Percentiles rank a stretch among this genome's conserved stretches.
phyloP scores from a whole-genome alignment of 2,329 filamentous ascomycete species.

The Samsoniella hepiali region DNA sequence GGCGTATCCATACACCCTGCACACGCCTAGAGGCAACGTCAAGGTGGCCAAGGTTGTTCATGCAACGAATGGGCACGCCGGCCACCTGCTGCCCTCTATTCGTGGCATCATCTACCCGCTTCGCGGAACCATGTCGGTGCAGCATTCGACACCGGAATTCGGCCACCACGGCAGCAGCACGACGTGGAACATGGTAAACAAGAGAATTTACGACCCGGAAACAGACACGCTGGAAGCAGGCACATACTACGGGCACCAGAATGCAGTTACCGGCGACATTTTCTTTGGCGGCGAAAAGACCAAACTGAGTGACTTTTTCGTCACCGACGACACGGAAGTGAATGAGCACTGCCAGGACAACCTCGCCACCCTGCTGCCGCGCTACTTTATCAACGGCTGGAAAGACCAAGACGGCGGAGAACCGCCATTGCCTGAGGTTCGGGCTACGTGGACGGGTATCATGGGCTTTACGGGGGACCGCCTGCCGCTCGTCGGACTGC shows the following conservation, averaged over 20 bases:
- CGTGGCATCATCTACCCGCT: conserved; percentile 36
- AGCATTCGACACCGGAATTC: conserved; percentile 27
- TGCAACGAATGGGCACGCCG: conserved; percentile 41
- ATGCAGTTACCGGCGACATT: conserved; percentile 34
- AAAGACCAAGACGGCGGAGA: conserved; percentile 8
- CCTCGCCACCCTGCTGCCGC: conserved; percentile 35
- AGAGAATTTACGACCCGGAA: conserved; percentile 43
- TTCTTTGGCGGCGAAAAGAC: conserved; percentile 49
- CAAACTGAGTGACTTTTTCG: conserved; percentile 34
- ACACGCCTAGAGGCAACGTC: conserved; percentile 36
- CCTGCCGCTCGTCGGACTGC: conserved; percentile 45
- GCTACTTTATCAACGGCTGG: conserved; percentile 33
- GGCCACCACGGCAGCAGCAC: conserved; percentile 6
- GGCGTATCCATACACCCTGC: conserved; percentile 28
- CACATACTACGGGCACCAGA: conserved; percentile 12
- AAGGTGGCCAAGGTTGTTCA: conserved; percentile 36
- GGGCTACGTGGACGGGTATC: conserved; percentile 46
- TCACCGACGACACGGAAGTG: conserved; percentile 38
- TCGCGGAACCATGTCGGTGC: conserved; percentile 42
- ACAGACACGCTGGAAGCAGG: conserved; percentile 36
- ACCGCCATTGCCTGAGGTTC: conserved; percentile 24
- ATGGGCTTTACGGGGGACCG: conserved; percentile 44
- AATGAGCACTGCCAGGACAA: conserved; percentile 32
- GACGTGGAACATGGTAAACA: conserved; percentile 38
- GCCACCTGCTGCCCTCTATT: conserved; percentile 39